Base-by-base conservation (phyloP, 495 filamentous ascomycete species). In the Xylaria nigripes region DNA sequence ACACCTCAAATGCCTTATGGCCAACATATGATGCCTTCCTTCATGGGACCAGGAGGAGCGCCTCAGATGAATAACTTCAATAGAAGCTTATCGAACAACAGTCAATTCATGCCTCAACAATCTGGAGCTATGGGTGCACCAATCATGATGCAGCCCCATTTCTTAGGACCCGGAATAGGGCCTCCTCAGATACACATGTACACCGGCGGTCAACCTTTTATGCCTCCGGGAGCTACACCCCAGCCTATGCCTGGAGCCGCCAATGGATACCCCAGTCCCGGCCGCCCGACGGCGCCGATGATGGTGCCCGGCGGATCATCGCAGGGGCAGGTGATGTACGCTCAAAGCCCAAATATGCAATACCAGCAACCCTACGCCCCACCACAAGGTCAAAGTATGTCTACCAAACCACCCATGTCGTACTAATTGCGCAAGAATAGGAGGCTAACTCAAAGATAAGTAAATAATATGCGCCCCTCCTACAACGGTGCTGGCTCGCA, bases 181-280 rank as follows among this genome's bases (percentile, higher is more conserved):
- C 81, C 73, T 43, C 83, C 82, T 24, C 84, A 85, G 61, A 84
- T 90, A 76, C 81, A 78, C 34, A 86, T 90, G 68, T 86, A 89
- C 44, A 79, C 85, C 12, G 75, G 71, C 24, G 70, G 72, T 29
- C 64, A 69, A 25, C 85, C 85, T 48, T 86, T 76, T 72, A 60
- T 93, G 78, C 73, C 85, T 65, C 55, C 83, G 71, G 70, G 80
- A 54, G 61, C 67, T 15, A 80, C 79, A 38, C 81, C 83, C 10
- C 82, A 84, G 66, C 77, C 80, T 9, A 74, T 78, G 60, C 70
- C 72, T 18, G 46, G 38, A 7, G 74, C 70, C 12, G 77, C 85
- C 2, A 91, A 83, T 61, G 87, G 87, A 16, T 95, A 86, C 68
- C 86, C 87, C n/a, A 92, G 87, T 62, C 88, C 89, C 0, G 82